These are phyloP conservation scores for Colletotrichum camelliae DNA, from an alignment of 2,329 filamentous ascomycete species.

Conservation along the genomic window DNA sequence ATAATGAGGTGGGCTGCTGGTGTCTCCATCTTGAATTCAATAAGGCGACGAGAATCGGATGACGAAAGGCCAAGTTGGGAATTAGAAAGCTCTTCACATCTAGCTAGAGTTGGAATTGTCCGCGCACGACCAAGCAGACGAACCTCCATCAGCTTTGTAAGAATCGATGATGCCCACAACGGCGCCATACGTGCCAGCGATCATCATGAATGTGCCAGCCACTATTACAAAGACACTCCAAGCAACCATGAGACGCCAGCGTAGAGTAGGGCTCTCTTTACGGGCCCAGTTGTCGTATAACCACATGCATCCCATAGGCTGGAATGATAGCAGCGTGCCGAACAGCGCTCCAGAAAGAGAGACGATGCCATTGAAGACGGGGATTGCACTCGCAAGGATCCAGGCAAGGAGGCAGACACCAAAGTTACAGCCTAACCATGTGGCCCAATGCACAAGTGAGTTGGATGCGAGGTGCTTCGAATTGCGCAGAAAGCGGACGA, in stretches of 20 bases:
- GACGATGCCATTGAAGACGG: slow-evolving; percentile 27
- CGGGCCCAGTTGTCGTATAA: slow-evolving; percentile 31
- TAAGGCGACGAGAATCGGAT: neutral
- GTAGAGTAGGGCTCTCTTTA: neutral
- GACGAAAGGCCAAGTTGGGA: fast-evolving
- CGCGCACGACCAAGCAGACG: slow-evolving; percentile 17
- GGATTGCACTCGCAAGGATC: slow-evolving; percentile 28
- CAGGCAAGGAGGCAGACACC: slow-evolving; percentile 24
- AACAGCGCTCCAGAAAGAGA: slow-evolving; percentile 34
- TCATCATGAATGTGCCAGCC: slow-evolving; percentile 1
- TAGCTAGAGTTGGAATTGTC: slow-evolving; percentile 7
- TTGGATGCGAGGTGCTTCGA: slow-evolving; percentile 34
- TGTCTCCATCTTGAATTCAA: too few species aligned
- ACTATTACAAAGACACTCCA: slow-evolving; percentile 26
- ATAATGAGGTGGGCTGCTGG: neutral
- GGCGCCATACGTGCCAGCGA: slow-evolving; percentile 17
- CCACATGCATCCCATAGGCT: slow-evolving; percentile 33
- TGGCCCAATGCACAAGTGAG: slow-evolving; percentile 30
- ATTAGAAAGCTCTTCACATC: neutral
- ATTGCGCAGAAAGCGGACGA: slow-evolving; percentile 32
- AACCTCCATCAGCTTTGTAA: neutral
- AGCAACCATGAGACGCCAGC: slow-evolving; percentile 23
- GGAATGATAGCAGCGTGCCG: slow-evolving; percentile 33
- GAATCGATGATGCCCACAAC: slow-evolving; percentile 9
- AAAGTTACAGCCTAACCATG: slow-evolving; percentile 31